These are phyloP conservation scores for Chernovozyma aurita DNA, from an alignment of 1,139 yeast genomes.

Conservation along the genomic window DNA sequence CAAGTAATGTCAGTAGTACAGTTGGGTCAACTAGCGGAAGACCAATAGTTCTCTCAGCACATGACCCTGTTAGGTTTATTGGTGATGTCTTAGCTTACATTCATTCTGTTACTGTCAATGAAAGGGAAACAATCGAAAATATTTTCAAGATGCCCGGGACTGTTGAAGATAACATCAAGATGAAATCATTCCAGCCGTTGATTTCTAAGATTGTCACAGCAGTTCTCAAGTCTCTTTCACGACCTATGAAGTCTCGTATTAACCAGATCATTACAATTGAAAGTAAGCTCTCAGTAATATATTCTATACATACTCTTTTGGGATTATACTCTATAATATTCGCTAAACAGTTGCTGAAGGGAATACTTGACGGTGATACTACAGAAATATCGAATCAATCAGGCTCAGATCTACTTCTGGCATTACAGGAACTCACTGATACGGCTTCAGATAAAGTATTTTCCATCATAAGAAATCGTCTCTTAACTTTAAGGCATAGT, in stretches of 20 bases:
- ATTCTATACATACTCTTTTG: slow-evolving; percentile 58
- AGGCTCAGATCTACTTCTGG: slow-evolving; percentile 2
- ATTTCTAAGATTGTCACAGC: slow-evolving; percentile 31
- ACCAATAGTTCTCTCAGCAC: slow-evolving; percentile 64
- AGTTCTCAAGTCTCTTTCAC: slow-evolving; percentile 32
- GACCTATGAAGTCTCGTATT: slow-evolving; percentile 42
- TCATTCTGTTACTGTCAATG: slow-evolving; percentile 87
- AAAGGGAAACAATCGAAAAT: slow-evolving; percentile 65
- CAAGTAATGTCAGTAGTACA: slow-evolving; percentile 9
- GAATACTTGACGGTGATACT: slow-evolving; percentile 10
- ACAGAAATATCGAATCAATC: neutral
- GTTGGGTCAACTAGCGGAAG: slow-evolving; percentile 15
- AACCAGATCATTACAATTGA: slow-evolving; percentile 72
- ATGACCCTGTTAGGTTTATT: slow-evolving; percentile 76
- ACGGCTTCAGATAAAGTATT: slow-evolving; percentile 22
- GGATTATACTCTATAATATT: slow-evolving; percentile 71
- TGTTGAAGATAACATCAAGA: neutral
- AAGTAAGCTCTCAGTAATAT: slow-evolving; percentile 48
- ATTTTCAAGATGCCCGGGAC: slow-evolving; percentile 20
- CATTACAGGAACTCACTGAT: neutral
- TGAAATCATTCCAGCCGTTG: slow-evolving; percentile 18
- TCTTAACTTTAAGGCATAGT: slow-evolving; percentile 37
- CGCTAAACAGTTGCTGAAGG: slow-evolving; percentile 46
- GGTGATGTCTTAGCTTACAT: slow-evolving; percentile 90
- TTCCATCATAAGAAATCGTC: slow-evolving; percentile 33